Percentiles rank a stretch among this genome's conserved stretches.
Conservation (phyloP, 345 rosid species). For the Turritis glabra region DNA sequence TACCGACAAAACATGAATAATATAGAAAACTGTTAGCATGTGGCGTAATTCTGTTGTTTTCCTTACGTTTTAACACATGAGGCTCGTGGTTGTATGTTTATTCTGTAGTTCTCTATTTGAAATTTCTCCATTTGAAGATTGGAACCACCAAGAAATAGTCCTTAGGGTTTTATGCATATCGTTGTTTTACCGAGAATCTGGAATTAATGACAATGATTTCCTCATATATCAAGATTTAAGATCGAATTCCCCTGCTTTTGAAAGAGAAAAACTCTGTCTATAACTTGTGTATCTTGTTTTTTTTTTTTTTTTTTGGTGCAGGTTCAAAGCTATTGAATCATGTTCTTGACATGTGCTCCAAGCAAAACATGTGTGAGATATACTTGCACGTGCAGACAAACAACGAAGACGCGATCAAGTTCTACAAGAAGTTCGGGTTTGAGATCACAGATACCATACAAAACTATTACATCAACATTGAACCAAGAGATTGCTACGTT, state of each 20-base stretch:
- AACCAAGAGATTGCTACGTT: constrained; percentile 85
- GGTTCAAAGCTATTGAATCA: constrained; percentile 89
- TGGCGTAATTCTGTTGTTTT: background rate
- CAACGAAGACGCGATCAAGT: constrained; percentile 94
- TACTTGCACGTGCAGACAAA: constrained; percentile 98
- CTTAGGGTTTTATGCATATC: background rate
- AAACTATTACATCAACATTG: constrained; percentile 82
- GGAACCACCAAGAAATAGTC: background rate
- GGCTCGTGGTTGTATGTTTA: background rate
- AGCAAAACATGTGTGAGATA: constrained; percentile 73
- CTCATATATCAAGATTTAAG: background rate
- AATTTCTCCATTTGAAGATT: background rate
- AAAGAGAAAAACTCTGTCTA: background rate
- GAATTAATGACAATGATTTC: background rate
- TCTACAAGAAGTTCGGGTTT: constrained; percentile 92
- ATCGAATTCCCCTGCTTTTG: background rate
- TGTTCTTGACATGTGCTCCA: constrained; percentile 73
- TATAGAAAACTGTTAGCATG: background rate
- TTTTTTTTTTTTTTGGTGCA: constrained; percentile 43
- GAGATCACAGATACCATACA: constrained; percentile 80
- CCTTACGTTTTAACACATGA: background rate
- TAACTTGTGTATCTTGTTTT: background rate
- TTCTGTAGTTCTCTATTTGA: background rate
- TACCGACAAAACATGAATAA: background rate
- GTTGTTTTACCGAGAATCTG: background rate